Conservation (phyloP, 2,329 filamentous ascomycete species). For the Trichoderma lentiforme region DNA sequence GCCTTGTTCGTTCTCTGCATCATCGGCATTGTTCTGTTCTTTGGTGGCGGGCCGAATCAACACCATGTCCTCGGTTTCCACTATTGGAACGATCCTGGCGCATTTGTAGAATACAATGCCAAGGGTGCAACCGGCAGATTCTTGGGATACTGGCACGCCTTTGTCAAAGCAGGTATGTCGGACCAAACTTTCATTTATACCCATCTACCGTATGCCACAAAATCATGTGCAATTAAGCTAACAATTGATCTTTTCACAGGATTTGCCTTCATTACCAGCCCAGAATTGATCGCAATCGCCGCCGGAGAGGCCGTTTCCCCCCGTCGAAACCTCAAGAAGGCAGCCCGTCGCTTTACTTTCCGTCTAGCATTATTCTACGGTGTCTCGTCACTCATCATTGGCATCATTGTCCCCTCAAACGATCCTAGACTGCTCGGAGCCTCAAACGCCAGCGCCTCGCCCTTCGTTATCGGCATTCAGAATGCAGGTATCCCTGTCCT, state of each 20-base stretch:
- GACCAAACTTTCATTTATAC: not conserved
- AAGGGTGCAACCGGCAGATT: constrained; percentile 50
- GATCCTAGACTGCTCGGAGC: constrained; percentile 57
- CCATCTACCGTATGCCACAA: not conserved
- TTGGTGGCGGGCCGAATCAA: constrained; percentile 52
- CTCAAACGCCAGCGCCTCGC: constrained; percentile 57
- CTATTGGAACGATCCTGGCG: constrained; percentile 39
- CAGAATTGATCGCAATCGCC: constrained; percentile 61
- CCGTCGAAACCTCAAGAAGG: constrained; percentile 63
- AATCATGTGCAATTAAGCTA: not conserved
- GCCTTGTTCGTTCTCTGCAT: constrained; percentile 57
- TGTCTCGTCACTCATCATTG: constrained; percentile 58
- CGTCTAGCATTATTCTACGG: constrained; percentile 63
- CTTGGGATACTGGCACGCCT: constrained; percentile 56
- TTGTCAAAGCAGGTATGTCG: constrained; percentile 38
- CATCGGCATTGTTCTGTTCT: constrained; percentile 53
- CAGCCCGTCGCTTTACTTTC: constrained; percentile 58
- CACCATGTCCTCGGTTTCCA: constrained; percentile 44
- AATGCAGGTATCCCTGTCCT: constrained; percentile 60
- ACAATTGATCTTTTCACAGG: constrained; percentile 34
- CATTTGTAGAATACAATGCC: constrained; percentile 47
- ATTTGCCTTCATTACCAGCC: constrained; percentile 60
- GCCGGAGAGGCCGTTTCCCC: constrained; percentile 64
- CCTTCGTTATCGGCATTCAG: constrained; percentile 66
- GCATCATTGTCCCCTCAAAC: constrained; percentile 62